These are phyloP conservation scores for Hygrophoropsis aurantiaca DNA, from an alignment of 768 basidiomycete species.

Conservation along the genomic window DNA sequence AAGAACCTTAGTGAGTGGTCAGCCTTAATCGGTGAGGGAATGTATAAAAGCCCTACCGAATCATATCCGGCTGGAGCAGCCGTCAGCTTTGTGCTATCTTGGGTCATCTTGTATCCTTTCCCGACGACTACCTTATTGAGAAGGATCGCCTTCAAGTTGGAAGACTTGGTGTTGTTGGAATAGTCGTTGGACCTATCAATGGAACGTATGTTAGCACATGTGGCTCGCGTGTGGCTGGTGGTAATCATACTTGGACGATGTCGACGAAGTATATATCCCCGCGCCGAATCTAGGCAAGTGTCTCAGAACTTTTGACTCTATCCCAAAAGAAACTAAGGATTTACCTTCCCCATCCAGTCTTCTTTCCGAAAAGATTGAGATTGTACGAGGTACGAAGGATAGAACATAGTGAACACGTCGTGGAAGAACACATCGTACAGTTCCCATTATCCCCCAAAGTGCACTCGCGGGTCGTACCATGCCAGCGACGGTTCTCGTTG, in stretches of 20 bases:
- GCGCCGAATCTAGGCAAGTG: conserved; percentile 53
- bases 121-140: conserved; percentile 75
- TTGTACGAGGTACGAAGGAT: conserved; percentile 68
- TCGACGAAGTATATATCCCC: conserved; percentile 75
- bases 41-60: conserved; percentile 40
- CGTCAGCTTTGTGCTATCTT: conserved; percentile 54
- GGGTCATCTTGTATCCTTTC: conserved; percentile 63
- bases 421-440: conserved; percentile 47
- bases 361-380: conserved; percentile 61
- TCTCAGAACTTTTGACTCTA: not conserved
- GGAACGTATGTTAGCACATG: not conserved
- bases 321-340: conserved; percentile 7
- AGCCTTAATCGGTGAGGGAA: not conserved
- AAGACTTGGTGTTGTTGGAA: conserved; percentile 56
- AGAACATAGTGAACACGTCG: conserved; percentile 60
- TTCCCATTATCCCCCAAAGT: conserved; percentile 63
- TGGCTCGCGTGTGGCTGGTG: not conserved
- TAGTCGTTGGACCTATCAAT: conserved; percentile 63
- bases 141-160: conserved; percentile 61
- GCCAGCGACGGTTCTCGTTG: conserved; percentile 76
- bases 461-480: conserved; percentile 68
- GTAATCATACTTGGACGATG: conserved; percentile 66
- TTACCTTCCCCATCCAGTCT: conserved; percentile 72
- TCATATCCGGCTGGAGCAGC: conserved; percentile 64
- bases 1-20: conserved; percentile 46